Base-by-base conservation (phyloP, 2,329 filamentous ascomycete genomes). In the Diaporthe caulivora region DNA sequence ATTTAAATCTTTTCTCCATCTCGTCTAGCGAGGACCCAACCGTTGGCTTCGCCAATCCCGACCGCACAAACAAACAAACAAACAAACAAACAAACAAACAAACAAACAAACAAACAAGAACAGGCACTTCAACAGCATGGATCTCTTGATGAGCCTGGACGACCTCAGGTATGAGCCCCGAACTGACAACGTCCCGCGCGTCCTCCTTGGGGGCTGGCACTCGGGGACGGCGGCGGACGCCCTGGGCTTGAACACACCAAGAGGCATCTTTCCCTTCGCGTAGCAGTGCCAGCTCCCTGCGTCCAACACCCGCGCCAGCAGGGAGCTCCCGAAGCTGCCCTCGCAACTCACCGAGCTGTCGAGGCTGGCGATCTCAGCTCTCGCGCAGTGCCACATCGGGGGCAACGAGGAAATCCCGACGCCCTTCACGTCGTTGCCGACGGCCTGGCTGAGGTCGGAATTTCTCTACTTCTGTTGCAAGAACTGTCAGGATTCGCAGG, bases 181-280 rank as follows among this genome's bases (percentile, higher is more conserved):
- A 11, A 3, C 26, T 29, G 29, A 65, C 2, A 65, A 65, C 29
- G 2, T 65, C 11, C 60, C 60, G 3, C 26, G 60, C 2, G 4
- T 65, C 26, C 60, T 65, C 1, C 10, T 65, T 11, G 34, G 60
- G 18, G 60, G 60, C 29, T 65, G 42, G 42, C 44, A 65, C 18
- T 4, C 60, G 1, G 42, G 21, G 3, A 65, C 60, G 13, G 10
- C 11, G 9, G 60, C 60, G 6, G 18, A 42, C 1, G 13, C 7
- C 11, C 21, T 51, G 26, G 42, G 60, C 26, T 10, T 65, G 13
- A 65, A 65, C 21, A 49, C 44, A 5, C 26, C 29, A 11, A 17
- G 18, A 13, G 60, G 60, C 1, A 34, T 65, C 11, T 65, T 49
- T 29, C 60, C 60, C 10, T 65, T 65, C 3, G 42, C 60, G 11